These are phyloP conservation scores for Mycena venus DNA, from an alignment of 768 basidiomycete species.

Conservation along the genomic window DNA sequence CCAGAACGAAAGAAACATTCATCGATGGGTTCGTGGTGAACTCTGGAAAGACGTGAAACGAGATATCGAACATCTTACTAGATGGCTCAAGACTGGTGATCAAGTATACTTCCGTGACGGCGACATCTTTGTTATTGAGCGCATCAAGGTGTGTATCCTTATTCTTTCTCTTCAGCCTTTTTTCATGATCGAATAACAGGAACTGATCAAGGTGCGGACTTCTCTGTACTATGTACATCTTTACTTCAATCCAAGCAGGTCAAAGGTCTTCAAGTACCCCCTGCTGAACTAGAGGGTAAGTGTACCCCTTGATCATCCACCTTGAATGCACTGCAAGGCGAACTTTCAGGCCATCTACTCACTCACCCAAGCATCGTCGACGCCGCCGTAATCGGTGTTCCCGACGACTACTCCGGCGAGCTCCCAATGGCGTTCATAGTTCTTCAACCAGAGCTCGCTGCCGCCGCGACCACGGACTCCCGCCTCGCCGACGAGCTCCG, in stretches of 20 bases:
- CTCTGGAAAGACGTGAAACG: too few species aligned
- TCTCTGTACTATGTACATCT: too few species aligned
- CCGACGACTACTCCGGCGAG: conserved; percentile 45
- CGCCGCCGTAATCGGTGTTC: conserved; percentile 43
- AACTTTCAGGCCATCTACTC: conserved; percentile 34
- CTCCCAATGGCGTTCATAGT: conserved; percentile 51
- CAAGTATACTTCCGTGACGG: conserved; percentile 62
- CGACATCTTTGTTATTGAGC: conserved; percentile 65
- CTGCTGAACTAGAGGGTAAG: conserved; percentile 44
- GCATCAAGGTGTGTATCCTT: conserved; percentile 53
- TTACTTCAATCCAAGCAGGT: background rate
- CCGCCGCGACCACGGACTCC: conserved; percentile 28
- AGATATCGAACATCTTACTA: too few species aligned
- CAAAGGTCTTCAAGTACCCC: conserved; percentile 48
- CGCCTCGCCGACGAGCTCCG: conserved; percentile 1
- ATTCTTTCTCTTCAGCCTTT: background rate
- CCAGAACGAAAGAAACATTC: conserved; percentile 14
- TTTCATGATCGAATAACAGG: background rate
- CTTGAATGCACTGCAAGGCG: background rate
- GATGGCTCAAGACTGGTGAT: conserved; percentile 59
- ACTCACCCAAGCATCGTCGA: conserved; percentile 42
- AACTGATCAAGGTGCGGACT: conserved; percentile 18
- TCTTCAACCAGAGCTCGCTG: conserved; percentile 35
- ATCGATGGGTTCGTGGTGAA: conserved; percentile 21
- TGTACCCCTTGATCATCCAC: background rate